phyloP scores from a whole-genome alignment of 2,329 filamentous ascomycete genomes.

The Waltergamsia citrina region DNA sequence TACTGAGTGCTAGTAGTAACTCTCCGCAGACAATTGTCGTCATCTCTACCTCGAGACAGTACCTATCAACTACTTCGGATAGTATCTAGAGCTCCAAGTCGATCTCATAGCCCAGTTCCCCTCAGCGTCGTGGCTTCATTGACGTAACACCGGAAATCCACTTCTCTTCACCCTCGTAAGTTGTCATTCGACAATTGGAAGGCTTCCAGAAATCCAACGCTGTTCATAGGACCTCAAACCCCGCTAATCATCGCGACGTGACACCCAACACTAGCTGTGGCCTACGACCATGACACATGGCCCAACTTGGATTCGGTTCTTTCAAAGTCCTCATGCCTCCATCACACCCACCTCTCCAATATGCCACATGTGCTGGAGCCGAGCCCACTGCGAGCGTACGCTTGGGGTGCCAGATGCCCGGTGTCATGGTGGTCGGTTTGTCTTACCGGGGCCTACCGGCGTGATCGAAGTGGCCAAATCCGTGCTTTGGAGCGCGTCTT shows the following conservation, averaged over 20 bases:
- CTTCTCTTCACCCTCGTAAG: too few species aligned
- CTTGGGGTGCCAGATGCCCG: not conserved
- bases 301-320: too few species aligned
- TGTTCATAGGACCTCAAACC: not conserved
- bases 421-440: not conserved
- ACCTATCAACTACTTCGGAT: too few species aligned
- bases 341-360: not conserved
- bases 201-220: not conserved
- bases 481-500: too few species aligned
- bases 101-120: too few species aligned
- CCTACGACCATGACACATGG: not conserved
- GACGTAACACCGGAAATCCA: too few species aligned
- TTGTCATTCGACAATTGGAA: slow-evolving; percentile 1
- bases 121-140: too few species aligned
- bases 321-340: too few species aligned
- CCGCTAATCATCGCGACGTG: not conserved
- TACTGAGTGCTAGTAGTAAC: too few species aligned
- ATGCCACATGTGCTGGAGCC: not conserved
- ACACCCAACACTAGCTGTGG: not conserved
- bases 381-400: not conserved
- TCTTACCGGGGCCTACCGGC: not conserved
- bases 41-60: too few species aligned
- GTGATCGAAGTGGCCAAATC: not conserved
- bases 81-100: not conserved
- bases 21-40: too few species aligned